Evolutionary conservation across 2,329 filamentous ascomycete species (phyloP).

Genomic region (Aspergillus latus): DNA sequence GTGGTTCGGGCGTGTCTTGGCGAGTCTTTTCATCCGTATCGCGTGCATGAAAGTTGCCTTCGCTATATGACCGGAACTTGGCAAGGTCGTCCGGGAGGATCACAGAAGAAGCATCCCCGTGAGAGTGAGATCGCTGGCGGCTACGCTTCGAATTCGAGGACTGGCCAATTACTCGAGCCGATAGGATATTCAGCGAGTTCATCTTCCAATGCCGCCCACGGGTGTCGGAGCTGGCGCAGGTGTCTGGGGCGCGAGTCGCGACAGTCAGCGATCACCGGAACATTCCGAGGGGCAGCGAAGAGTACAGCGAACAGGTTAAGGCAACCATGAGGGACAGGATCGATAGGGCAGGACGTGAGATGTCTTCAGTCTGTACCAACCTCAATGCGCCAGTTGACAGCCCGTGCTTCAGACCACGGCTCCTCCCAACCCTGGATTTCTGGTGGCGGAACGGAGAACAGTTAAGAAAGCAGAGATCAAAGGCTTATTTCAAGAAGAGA

Average conservation of each 20-base stretch:
- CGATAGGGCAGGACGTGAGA: conserved; percentile 17
- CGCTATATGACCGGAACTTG: conserved; percentile 46
- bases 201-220: conserved; percentile 64
- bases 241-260: conserved; percentile 30
- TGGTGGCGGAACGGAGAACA: conserved; percentile 7
- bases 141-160: conserved; percentile 50
- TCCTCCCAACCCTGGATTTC: conserved; percentile 13
- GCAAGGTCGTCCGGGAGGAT: conserved; percentile 35
- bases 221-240: conserved; percentile 39
- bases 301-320: background rate
- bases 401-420: conserved; percentile 28
- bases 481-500: background rate
- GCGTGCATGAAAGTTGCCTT: conserved; percentile 38
- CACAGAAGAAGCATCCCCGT: conserved; percentile 46
- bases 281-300: conserved; percentile 1
- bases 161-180: conserved; percentile 71
- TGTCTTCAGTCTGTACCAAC: conserved; percentile 28
- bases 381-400: conserved; percentile 43
- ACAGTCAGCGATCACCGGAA: conserved; percentile 18
- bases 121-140: conserved; percentile 56
- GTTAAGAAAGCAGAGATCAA: background rate
- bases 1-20: conserved; percentile 24
- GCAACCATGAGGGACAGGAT: background rate
- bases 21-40: conserved; percentile 31
- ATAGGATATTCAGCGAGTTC: conserved; percentile 96